phyloP scores from a whole-genome alignment of 192 early-diverging fungal species.

The Coemansia interrupta region DNA sequence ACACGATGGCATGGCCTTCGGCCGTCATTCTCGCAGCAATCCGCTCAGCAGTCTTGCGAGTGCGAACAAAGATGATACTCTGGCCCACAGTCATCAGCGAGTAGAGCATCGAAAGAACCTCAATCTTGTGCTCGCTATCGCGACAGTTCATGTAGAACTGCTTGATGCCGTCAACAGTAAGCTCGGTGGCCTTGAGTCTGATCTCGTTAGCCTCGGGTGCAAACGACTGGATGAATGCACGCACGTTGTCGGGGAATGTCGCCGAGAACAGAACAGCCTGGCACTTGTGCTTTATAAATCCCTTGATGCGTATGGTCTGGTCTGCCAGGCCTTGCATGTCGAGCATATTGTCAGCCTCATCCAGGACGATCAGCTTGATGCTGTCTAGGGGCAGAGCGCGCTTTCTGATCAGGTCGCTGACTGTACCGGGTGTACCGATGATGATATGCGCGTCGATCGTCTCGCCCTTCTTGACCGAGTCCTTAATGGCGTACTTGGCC shows the following conservation, averaged over 20 bases:
- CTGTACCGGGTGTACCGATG: slow-evolving; percentile 93
- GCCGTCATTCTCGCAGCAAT: slow-evolving; percentile 71
- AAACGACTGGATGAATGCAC: slow-evolving; percentile 72
- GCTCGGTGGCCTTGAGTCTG: slow-evolving; percentile 77
- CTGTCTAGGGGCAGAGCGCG: slow-evolving; percentile 58
- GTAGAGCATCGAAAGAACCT: slow-evolving; percentile 68
- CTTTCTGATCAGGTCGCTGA: slow-evolving; percentile 69
- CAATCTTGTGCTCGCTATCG: slow-evolving; percentile 72
- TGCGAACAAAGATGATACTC: slow-evolving; percentile 92
- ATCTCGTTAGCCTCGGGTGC: slow-evolving; percentile 87
- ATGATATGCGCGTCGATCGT: slow-evolving; percentile 76
- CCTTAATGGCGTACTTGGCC: slow-evolving; percentile 76
- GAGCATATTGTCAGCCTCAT: slow-evolving; percentile 99
- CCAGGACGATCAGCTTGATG: slow-evolving; percentile 85
- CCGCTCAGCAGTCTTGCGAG: slow-evolving; percentile 76
- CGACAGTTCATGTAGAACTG: slow-evolving; percentile 97
- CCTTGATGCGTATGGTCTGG: slow-evolving; percentile 81
- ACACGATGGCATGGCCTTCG: slow-evolving; percentile 79
- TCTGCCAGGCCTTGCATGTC: slow-evolving; percentile 82
- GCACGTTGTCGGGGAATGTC: slow-evolving; percentile 80
- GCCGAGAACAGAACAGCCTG: slow-evolving; percentile 95
- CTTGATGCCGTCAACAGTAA: slow-evolving; percentile 90
- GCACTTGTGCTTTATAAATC: slow-evolving; percentile 62
- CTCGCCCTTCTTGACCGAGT: slow-evolving; percentile 54
- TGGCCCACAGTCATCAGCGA: slow-evolving; percentile 88